Base-by-base conservation (phyloP, 2,329 filamentous ascomycete genomes). In the Fonsecaea pedrosoi region DNA sequence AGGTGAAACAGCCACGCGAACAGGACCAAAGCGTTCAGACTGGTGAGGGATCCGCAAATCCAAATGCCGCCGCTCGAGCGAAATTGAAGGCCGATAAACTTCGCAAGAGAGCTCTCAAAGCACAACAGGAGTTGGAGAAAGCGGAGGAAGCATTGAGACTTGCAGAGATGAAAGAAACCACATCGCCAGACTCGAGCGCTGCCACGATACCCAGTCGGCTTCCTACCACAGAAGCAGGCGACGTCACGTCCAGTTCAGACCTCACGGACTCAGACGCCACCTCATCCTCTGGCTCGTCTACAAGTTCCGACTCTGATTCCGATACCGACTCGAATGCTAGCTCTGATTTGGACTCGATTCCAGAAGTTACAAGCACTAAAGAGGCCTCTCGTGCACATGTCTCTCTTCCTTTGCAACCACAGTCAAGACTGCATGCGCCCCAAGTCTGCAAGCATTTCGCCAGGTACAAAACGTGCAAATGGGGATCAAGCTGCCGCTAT, bases 321-420 rank as follows among this genome's bases (percentile, higher is more conserved):
- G 66, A 65, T n/a, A 56, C 45, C 21, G 68, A 68, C 32, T 70
- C 66, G 3, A 65, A 62, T 18, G 45, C 35, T 12, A 48, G 15
- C 60, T 13, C 35, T 10, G 65, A 60, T 54, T 65, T 66, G 7
- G 70, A 67, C 32, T 69, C 66, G 1, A 75, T 77, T 4, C 82
- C 82, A 9, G 81, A 83, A 64, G 72, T 80, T 65, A 69, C 73
- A n/a, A 79, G 77, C 54, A 78, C 79, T 18, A 79, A 78, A 60
- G 77, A 78, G 12, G 72, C 77, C 35, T 77, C 74, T 12, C 79
- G 42, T n/a, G 78, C 81, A 42, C 75, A 74, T 50, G 76, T 81
- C 1, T 73, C 76, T 4, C 77, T 79, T 12, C 79, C 79, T 4
- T 73, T 77, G 3, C 78, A n/a, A n/a, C 10, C 54, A 37, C 50